These are phyloP conservation scores for Globisporangium nunn DNA, from an alignment of 352 stramenopile genomes.

Conservation along the genomic window DNA sequence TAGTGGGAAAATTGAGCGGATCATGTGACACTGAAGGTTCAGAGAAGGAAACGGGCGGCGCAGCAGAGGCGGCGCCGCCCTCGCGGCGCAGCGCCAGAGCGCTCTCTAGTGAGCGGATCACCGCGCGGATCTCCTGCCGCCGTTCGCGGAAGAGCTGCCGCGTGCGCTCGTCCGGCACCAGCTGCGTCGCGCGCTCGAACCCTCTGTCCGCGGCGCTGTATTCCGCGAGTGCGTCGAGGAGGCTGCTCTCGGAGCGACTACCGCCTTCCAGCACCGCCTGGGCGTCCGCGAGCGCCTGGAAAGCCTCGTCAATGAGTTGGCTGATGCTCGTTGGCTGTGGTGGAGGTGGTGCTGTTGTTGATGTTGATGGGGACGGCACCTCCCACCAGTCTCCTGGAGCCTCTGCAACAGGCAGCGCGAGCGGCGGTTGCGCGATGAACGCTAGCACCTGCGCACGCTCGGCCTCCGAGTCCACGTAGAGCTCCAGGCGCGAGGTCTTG, in stretches of 20 bases:
- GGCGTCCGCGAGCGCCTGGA: conserved; percentile 26
- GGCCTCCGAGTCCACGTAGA: conserved; percentile 31
- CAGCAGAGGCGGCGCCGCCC: not conserved
- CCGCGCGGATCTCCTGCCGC: conserved; percentile 25
- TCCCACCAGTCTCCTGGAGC: not conserved
- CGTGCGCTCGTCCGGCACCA: conserved; percentile 32
- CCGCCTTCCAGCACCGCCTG: conserved; percentile 13
- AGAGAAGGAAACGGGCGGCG: not conserved
- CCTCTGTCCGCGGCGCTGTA: conserved; percentile 27
- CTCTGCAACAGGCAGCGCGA: conserved; percentile 4
- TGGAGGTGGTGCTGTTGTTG: no score
- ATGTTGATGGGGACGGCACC: not conserved
- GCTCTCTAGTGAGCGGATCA: conserved; percentile 19
- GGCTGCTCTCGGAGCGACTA: not conserved
- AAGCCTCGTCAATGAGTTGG: conserved; percentile 32
- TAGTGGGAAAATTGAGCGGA: not conserved
- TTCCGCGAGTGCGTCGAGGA: conserved; percentile 14
- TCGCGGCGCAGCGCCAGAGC: not conserved
- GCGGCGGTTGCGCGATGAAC: conserved; percentile 3
- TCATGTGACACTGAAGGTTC: not conserved
- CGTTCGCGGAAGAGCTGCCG: conserved; percentile 22
- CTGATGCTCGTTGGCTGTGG: conserved; percentile 3
- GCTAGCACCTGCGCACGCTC: conserved; percentile 19
- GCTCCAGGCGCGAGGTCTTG: conserved; percentile 21
- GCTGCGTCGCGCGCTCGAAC: conserved; percentile 25